phyloP scores from a whole-genome alignment of 2,329 filamentous ascomycete species.

The Fusarium siculi region DNA sequence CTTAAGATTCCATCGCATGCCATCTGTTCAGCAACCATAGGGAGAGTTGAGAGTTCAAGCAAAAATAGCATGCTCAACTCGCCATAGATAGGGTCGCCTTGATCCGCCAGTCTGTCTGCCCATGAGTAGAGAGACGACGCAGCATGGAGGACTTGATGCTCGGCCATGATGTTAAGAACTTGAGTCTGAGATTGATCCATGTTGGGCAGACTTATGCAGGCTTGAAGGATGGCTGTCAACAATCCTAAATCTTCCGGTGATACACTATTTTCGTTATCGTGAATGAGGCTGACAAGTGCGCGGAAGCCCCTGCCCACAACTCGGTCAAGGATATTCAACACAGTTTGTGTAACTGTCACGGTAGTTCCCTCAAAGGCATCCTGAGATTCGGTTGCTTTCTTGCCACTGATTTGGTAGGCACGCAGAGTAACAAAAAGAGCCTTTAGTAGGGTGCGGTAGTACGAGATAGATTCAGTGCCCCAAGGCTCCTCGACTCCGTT shows the following conservation, averaged over 20 bases:
- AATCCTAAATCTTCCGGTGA: constrained; percentile 87
- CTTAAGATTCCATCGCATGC: constrained; percentile 86
- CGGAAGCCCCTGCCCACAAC: constrained; percentile 86
- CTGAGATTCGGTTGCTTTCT: constrained; percentile 47
- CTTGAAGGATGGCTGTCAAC: constrained; percentile 88
- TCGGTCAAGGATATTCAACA: constrained; percentile 82
- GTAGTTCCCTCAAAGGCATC: constrained; percentile 50
- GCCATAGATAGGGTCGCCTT: constrained; percentile 89
- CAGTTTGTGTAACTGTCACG: constrained; percentile 65
- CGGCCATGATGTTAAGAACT: constrained; percentile 75
- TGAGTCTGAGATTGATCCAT: constrained; percentile 77
- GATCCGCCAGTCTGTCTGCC: constrained; percentile 83
- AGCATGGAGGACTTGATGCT: constrained; percentile 80
- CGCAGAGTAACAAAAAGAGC: constrained; percentile 85
- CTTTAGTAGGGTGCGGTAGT: constrained; percentile 86
- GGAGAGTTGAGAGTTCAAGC: constrained; percentile 85
- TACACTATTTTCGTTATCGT: constrained; percentile 71
- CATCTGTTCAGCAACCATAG: constrained; percentile 85
- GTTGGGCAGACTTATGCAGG: constrained; percentile 80
- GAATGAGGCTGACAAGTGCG: constrained; percentile 81
- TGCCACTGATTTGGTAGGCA: constrained; percentile 61
- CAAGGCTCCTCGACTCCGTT: constrained; percentile 66
- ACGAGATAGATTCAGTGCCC: constrained; percentile 64
- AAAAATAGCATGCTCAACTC: constrained; percentile 92
- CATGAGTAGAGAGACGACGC: constrained; percentile 92